Evolutionary conservation across 2,329 filamentous ascomycete species (phyloP).

Genomic region (Aspergillus eucalypticola): DNA sequence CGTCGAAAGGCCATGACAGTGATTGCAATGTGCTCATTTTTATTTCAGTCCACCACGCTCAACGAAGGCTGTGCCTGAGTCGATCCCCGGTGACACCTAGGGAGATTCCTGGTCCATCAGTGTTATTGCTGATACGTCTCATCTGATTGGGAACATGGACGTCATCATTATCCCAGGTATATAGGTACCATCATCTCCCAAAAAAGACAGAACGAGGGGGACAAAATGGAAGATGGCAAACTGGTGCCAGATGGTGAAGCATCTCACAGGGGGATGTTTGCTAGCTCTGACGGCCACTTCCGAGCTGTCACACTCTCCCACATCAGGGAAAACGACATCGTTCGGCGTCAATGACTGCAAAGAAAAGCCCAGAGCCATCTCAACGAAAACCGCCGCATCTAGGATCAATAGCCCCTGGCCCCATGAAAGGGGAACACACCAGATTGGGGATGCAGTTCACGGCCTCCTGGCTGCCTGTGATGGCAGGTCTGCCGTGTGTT

Average conservation of each 20-base stretch:
- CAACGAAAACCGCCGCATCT: not conserved
- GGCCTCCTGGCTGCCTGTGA: not conserved
- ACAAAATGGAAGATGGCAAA: not conserved
- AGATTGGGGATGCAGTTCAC: not conserved
- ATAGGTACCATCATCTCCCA: not conserved
- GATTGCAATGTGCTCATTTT: not conserved
- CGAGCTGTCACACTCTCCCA: not conserved
- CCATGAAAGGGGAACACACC: not conserved
- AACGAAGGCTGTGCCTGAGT: not conserved
- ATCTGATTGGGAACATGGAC: not conserved
- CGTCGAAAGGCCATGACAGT: not conserved
- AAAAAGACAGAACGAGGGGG: not conserved
- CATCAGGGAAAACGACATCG: not conserved
- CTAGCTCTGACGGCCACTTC: not conserved
- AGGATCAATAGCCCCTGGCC: not conserved
- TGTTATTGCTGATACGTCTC: not conserved
- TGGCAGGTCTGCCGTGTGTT: constrained; percentile 11
- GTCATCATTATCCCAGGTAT: not conserved
- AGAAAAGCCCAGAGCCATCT: not conserved
- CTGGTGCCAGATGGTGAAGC: not conserved
- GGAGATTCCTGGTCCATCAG: not conserved
- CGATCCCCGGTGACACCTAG: not conserved
- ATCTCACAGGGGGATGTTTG: not conserved
- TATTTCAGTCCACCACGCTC: not conserved
- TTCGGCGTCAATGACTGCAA: not conserved